Conservation (phyloP, 208 protist genomes). For the Trypanosomatidae sp. region DNA sequence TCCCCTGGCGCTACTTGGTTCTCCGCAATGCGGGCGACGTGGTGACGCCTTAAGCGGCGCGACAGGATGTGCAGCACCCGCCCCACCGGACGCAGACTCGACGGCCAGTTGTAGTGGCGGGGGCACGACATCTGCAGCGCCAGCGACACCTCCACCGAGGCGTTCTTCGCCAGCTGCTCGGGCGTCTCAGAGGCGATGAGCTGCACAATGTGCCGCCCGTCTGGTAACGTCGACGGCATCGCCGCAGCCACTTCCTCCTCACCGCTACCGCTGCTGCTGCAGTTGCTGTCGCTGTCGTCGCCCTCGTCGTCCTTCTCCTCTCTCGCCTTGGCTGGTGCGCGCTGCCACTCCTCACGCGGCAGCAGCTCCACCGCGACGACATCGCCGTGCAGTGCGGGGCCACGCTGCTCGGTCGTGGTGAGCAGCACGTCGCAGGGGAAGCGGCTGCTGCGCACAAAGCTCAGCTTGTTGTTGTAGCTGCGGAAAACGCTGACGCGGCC, state of each 20-base stretch:
- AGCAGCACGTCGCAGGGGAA: conserved; percentile 63
- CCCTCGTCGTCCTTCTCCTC: too few species aligned
- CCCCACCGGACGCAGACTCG: conserved; percentile 30
- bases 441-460: conserved; percentile 44
- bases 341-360: conserved; percentile 16
- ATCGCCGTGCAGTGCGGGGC: conserved; percentile 47
- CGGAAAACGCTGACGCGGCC: conserved; percentile 46
- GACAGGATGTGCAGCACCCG: conserved; percentile 45
- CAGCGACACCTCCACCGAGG: conserved; percentile 30
- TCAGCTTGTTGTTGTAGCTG: conserved; percentile 35
- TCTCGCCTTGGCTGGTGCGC: too few species aligned
- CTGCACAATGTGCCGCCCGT: conserved; percentile 49
- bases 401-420: conserved; percentile 28
- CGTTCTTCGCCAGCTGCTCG: neutral
- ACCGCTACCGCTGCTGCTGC: too few species aligned
- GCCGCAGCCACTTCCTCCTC: too few species aligned
- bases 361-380: conserved; percentile 66
- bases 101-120: conserved; percentile 33
- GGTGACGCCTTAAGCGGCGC: conserved; percentile 34
- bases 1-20: conserved; percentile 37
- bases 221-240: conserved; percentile 41
- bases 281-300: too few species aligned
- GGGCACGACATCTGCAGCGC: conserved; percentile 27
- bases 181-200: conserved; percentile 22
- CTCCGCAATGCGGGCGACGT: conserved; percentile 46